These are phyloP conservation scores for Scenedesmus sp. DNA, from an alignment of 163 green algal genomes.

Conservation along the genomic window DNA sequence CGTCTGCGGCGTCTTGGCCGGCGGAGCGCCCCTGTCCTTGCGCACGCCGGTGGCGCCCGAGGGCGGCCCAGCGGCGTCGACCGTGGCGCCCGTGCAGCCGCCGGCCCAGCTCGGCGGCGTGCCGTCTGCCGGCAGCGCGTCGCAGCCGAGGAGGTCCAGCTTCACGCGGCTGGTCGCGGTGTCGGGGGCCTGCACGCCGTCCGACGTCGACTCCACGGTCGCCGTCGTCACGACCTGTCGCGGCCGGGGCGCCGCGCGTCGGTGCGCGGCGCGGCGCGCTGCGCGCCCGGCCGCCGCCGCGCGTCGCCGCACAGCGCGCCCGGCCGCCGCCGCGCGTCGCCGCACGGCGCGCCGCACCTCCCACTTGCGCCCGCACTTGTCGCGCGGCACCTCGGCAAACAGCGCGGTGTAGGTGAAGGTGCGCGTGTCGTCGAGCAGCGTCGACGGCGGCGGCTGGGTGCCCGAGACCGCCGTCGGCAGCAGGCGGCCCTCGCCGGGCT, in stretches of 20 bases:
- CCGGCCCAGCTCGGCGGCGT: too few relatives aligned
- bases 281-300: too few relatives aligned
- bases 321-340: too few relatives aligned
- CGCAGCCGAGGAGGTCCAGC: slow-evolving; percentile 1
- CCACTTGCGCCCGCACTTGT: slow-evolving; percentile 18
- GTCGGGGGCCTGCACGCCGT: slow-evolving; percentile 2
- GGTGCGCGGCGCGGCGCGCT: too few relatives aligned
- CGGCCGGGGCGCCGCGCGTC: slow-evolving; percentile 18
- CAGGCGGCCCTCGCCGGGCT: neutral
- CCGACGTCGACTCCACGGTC: slow-evolving; percentile 15
- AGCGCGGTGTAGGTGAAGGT: slow-evolving; percentile 39
- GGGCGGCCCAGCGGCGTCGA: too few relatives aligned
- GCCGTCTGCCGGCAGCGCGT: too few relatives aligned
- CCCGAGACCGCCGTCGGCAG: neutral
- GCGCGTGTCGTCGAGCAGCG: slow-evolving; percentile 1
- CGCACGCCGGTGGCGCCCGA: too few relatives aligned
- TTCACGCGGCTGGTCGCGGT: neutral
- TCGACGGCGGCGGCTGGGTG: slow-evolving; percentile 3
- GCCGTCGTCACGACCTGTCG: slow-evolving; percentile 12
- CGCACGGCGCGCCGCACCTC: slow-evolving; percentile 2
- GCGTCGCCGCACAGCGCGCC: too few relatives aligned
- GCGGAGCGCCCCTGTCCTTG: too few relatives aligned
- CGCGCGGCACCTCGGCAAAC: slow-evolving; percentile 11
- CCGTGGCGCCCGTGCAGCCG: too few relatives aligned
- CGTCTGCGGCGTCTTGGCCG: too few relatives aligned